Evolutionary conservation across 1,139 yeast species (phyloP).

Genomic region (Kluyveromyces sp.): DNA sequence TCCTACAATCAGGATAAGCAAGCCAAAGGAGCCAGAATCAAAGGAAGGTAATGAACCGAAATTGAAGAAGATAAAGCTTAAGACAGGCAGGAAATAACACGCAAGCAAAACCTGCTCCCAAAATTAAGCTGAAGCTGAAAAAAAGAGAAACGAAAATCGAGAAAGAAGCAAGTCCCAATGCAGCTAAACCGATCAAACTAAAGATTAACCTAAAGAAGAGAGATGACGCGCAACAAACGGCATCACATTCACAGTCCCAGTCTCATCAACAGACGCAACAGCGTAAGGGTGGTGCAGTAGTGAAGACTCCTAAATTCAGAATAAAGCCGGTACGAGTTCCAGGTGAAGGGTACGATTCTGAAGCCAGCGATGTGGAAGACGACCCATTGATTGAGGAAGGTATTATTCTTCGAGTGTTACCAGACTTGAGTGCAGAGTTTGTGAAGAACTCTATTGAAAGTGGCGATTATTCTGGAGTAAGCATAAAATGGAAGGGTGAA

Average conservation of each 20-base stretch:
- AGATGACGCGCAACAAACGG: constrained; percentile 10
- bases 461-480: constrained; percentile 69
- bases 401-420: constrained; percentile 65
- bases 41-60: constrained; percentile 15
- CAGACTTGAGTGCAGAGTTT: constrained; percentile 58
- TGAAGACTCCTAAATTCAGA: constrained; percentile 53
- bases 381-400: constrained; percentile 92
- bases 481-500: constrained; percentile 70
- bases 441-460: constrained; percentile 74
- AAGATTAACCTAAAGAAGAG: constrained; percentile 27
- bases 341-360: constrained; percentile 95
- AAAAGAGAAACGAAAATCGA: constrained; percentile 11
- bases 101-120: constrained; percentile 18
- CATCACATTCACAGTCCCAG: constrained; percentile 11
- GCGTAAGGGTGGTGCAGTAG: constrained; percentile 2
- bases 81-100: constrained; percentile 11
- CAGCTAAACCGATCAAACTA: constrained; percentile 17
- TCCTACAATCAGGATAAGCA: constrained; percentile 27
- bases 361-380: constrained; percentile 92
- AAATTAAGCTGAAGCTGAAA: constrained; percentile 30
- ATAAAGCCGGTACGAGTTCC: constrained; percentile 81
- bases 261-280: constrained; percentile 9
- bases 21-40: constrained; percentile 21
- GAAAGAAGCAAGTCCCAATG: constrained; percentile 4
- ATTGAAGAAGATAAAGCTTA: constrained; percentile 22